These are phyloP conservation scores for Pontederia paniculata DNA, from an alignment of 176 grass and related monocot genomes.

Conservation along the genomic window DNA sequence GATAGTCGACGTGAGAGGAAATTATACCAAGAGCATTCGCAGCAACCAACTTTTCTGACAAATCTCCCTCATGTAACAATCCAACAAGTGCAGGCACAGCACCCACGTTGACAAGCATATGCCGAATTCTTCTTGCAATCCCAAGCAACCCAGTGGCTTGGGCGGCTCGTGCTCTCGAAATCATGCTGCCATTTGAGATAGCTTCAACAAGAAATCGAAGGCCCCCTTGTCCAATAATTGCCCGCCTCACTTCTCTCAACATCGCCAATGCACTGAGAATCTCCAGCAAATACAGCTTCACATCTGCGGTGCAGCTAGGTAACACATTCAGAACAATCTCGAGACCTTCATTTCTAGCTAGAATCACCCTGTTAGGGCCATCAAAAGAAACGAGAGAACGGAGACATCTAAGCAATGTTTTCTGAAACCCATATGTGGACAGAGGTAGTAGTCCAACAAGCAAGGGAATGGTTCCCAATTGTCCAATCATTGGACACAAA, in stretches of 20 bases:
- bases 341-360: slow-evolving; percentile 1
- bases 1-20: slow-evolving; percentile 16
- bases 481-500: slow-evolving; percentile 8
- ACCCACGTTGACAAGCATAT: slow-evolving; percentile 14
- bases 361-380: slow-evolving; percentile 9
- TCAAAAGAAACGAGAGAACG: slow-evolving; percentile 9
- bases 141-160: slow-evolving; percentile 12
- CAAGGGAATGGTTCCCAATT: slow-evolving; percentile 5
- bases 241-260: slow-evolving; percentile 9
- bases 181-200: slow-evolving; percentile 10
- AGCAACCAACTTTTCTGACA: slow-evolving; percentile 1
- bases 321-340: slow-evolving; percentile 5
- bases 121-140: slow-evolving; percentile 12
- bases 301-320: slow-evolving; percentile 3
- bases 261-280: slow-evolving; percentile 13
- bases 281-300: slow-evolving; percentile 9
- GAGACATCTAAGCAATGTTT: slow-evolving; percentile 10
- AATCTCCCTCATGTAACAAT: slow-evolving; percentile 2
- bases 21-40: slow-evolving; percentile 19
- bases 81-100: slow-evolving; percentile 5
- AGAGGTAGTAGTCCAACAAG: slow-evolving; percentile 1
- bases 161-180: slow-evolving; percentile 5
- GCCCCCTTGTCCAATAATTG: not conserved
- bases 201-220: slow-evolving; percentile 14
- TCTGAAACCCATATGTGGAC: slow-evolving; percentile 1